Conservation (phyloP, 371 early-diverging fungal genomes). For the Apophysomyces trapeziformis region DNA sequence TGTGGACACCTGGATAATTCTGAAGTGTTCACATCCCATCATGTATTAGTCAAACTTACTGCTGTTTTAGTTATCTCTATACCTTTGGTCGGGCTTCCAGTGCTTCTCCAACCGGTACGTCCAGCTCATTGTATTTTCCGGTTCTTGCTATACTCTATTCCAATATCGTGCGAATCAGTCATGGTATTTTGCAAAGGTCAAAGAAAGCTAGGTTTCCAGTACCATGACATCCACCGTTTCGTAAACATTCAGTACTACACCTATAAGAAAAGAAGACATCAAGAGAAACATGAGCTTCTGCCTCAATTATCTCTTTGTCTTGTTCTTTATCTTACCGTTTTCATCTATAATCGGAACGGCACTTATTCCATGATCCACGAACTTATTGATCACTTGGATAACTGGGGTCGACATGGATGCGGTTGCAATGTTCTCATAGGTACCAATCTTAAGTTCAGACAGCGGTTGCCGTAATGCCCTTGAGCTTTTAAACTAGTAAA, state of each 20-base stretch:
- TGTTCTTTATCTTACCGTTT: slow-evolving; percentile 50
- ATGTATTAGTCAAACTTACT: too few relatives aligned
- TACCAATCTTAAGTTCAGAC: slow-evolving; percentile 83
- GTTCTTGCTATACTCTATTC: slow-evolving; percentile 52
- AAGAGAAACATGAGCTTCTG: background rate
- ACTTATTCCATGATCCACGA: slow-evolving; percentile 86
- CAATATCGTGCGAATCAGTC: background rate
- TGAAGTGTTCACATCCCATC: slow-evolving; percentile 8
- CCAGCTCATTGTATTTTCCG: slow-evolving; percentile 66
- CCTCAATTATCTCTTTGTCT: too few relatives aligned
- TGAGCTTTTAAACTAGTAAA: slow-evolving; percentile 64
- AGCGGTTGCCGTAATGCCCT: slow-evolving; percentile 70
- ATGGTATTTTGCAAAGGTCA: background rate
- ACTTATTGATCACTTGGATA: slow-evolving; percentile 86
- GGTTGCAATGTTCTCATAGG: slow-evolving; percentile 79
- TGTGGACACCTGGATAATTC: slow-evolving; percentile 94
- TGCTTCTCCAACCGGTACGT: slow-evolving; percentile 87
- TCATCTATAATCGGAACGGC: slow-evolving; percentile 93
- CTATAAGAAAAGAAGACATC: slow-evolving; percentile 25
- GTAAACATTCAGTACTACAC: slow-evolving; percentile 89
- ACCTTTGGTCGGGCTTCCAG: slow-evolving; percentile 79
- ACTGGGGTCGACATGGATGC: slow-evolving; percentile 80
- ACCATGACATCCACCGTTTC: slow-evolving; percentile 95
- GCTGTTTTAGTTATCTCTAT: background rate
- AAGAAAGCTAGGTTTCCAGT: slow-evolving; percentile 24